Conservation (phyloP, 2,329 filamentous ascomycete species). For the Verticillium nonalfalfae region DNA sequence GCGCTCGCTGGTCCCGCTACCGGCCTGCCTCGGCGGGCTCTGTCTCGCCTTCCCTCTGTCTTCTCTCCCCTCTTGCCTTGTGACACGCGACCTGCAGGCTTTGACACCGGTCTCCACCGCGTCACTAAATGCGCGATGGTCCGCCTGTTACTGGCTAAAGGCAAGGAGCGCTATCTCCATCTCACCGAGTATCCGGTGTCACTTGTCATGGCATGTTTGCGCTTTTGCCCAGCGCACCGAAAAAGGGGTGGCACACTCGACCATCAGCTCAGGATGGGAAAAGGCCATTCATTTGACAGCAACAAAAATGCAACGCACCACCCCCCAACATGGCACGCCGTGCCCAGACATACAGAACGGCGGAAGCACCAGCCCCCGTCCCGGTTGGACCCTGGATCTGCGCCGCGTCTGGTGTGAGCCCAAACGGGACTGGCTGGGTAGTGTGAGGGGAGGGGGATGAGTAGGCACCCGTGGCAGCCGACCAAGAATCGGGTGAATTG, state of each 20-base stretch:
- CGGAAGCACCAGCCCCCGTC: background rate
- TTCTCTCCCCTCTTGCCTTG: background rate
- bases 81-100: background rate
- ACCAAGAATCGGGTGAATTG: background rate
- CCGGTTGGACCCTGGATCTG: constrained; percentile 3
- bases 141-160: too few relatives aligned
- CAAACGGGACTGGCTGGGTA: constrained; percentile 10
- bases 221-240: too few relatives aligned
- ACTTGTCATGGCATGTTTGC: too few relatives aligned
- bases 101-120: background rate
- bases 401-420: constrained; percentile 1
- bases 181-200: too few relatives aligned
- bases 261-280: background rate
- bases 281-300: background rate
- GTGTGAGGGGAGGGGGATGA: background rate
- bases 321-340: background rate
- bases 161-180: too few relatives aligned
- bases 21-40: background rate
- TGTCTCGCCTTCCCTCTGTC: background rate
- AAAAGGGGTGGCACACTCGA: background rate
- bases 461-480: background rate
- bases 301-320: background rate
- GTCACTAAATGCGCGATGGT: background rate
- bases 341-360: background rate
- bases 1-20: background rate